Evolutionary conservation across 2,329 filamentous ascomycete genomes (phyloP), one percentile per base, ranked within the genome.

Genomic region (Cladorrhinum sp.): DNA sequence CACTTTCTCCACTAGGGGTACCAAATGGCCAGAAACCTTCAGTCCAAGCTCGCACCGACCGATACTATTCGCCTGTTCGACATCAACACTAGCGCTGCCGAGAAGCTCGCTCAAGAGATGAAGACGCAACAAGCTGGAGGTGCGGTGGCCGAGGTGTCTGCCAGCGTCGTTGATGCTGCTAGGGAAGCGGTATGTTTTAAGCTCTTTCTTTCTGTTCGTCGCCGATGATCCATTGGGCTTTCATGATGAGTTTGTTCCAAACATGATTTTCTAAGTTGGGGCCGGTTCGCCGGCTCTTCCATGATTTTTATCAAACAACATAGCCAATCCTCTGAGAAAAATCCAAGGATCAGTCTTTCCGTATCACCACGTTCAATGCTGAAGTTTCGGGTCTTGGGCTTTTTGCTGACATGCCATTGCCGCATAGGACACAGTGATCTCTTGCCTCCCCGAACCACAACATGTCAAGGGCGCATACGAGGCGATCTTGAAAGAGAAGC

Each of bases 401-500:
- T 42, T n/a, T 18, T 18, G 26, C 60, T 66, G 60, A 67, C 62
- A 24, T 12, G 4, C 16, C 21, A 24, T 26, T 12, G 14, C 3
- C 55, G 26, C 26, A 54, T n/a, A 66, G 62, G 63, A 66, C 52
- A 64, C 86, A 28, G 86, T 96, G 64, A 86, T 99, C 59, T 96
- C 93, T 12, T 92, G 92, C 62, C 84, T 99, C 1, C 95, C 95
- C 0, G 92, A 96, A 69, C 92, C 94, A 1, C 82, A 88, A 26
- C 94, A 98, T 72, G 94, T 98, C 60, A 89, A 90, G 71, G 83
- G 84, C 56, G 92, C 96, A 42, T 97, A 92, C 74, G 79, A 85
- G 52, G 82, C 88, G 58, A 92, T 98, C 72, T 80, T 96, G 50
- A 80, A 84, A 52, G 78, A 82, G 2, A 72, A 77, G 1, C 74